A percentile compares a stretch with the other conserved stretches of the same genome.
These are phyloP conservation scores for Rossbeevera mucosa DNA, from an alignment of 768 basidiomycete genomes.

Conservation along the genomic window DNA sequence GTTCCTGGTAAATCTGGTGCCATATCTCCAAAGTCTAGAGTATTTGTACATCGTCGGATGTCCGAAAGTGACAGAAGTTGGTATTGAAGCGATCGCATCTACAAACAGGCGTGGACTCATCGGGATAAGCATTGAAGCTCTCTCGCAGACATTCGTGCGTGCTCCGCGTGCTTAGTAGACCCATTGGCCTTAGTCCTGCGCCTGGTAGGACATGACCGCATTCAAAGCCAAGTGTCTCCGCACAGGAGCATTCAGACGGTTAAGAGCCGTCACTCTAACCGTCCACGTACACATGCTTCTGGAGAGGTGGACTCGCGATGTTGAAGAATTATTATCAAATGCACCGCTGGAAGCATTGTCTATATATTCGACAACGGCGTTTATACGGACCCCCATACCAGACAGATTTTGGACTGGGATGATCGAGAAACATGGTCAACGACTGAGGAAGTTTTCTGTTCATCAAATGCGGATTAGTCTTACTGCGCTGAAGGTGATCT, in stretches of 20 bases:
- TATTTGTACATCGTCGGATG: constrained; percentile 64
- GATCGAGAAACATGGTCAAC: constrained; percentile 45
- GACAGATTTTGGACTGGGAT: constrained; percentile 51
- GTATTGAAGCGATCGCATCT: constrained; percentile 50
- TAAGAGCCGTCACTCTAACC: constrained; percentile 58
- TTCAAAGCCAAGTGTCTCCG: constrained; percentile 40
- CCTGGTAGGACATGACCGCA: constrained; percentile 46
- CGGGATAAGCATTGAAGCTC: constrained; percentile 55
- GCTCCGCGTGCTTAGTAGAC: background rate
- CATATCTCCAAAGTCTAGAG: constrained; percentile 47
- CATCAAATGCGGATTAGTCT: constrained; percentile 58
- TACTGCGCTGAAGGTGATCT: constrained; percentile 49
- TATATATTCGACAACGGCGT: constrained; percentile 49
- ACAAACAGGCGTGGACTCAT: constrained; percentile 44
- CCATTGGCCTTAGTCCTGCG: constrained; percentile 1
- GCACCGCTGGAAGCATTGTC: constrained; percentile 59
- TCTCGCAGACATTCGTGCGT: constrained; percentile 59
- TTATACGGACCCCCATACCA: constrained; percentile 36
- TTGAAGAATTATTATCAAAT: constrained; percentile 39
- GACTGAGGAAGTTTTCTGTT: constrained; percentile 55
- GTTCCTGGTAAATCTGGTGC: constrained; percentile 47
- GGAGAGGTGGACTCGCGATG: constrained; percentile 42
- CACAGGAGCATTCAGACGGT: constrained; percentile 35
- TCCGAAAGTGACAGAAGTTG: constrained; percentile 58
- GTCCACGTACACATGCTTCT: constrained; percentile 35